These are phyloP conservation scores for Arachnomyces sp. DNA, from an alignment of 2,329 filamentous ascomycete genomes.

Conservation along the genomic window DNA sequence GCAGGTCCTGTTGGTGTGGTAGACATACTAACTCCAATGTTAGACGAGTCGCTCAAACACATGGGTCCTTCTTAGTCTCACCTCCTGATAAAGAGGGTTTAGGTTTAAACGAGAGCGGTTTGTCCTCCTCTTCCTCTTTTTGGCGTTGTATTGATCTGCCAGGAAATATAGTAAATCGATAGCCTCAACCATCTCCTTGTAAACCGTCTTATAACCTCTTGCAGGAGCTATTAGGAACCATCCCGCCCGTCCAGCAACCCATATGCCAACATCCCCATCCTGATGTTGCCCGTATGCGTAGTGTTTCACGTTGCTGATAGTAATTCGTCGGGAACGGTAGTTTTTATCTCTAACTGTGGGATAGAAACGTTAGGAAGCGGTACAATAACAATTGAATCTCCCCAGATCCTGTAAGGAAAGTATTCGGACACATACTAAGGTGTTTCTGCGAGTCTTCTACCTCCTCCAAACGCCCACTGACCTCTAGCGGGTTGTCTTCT, in stretches of 20 bases:
- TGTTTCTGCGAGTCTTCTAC: slow-evolving; percentile 38
- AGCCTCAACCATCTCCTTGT: slow-evolving; percentile 51
- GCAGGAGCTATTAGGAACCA: slow-evolving; percentile 55
- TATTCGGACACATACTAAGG: slow-evolving; percentile 27
- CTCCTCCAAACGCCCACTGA: slow-evolving; percentile 45
- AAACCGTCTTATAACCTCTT: slow-evolving; percentile 46
- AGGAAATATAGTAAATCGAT: slow-evolving; percentile 55
- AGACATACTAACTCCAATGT: slow-evolving; percentile 29
- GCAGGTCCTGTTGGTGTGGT: slow-evolving; percentile 34
- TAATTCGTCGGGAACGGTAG: slow-evolving; percentile 35
- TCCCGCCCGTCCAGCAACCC: slow-evolving; percentile 55
- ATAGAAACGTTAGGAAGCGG: slow-evolving; percentile 7
- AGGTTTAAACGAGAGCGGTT: slow-evolving; percentile 31
- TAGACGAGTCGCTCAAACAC: neutral
- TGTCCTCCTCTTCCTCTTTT: slow-evolving; percentile 23
- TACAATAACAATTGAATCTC: neutral
- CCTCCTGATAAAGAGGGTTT: slow-evolving; percentile 35
- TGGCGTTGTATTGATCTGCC: slow-evolving; percentile 48
- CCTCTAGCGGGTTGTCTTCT: slow-evolving; percentile 46
- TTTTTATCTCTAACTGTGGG: slow-evolving; percentile 25
- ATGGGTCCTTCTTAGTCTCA: slow-evolving; percentile 13
- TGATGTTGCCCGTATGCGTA: slow-evolving; percentile 46
- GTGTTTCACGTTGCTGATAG: slow-evolving; percentile 42
- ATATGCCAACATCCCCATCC: slow-evolving; percentile 50
- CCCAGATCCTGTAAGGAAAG: neutral